These are phyloP conservation scores for Begonia fuchsioides DNA, from an alignment of 306 rosid species.

Conservation along the genomic window DNA sequence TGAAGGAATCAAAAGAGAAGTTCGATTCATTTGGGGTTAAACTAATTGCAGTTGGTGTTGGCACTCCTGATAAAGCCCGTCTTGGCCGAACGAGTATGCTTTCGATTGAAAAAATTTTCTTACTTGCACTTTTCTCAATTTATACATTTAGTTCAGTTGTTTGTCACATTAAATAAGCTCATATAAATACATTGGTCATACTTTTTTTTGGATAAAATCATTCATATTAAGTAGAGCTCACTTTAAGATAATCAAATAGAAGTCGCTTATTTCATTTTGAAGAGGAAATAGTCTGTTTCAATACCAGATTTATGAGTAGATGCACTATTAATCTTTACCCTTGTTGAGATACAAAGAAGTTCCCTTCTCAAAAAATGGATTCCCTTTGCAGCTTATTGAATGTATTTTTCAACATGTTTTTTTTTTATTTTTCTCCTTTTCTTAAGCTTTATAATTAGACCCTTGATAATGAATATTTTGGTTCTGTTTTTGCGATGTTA, in stretches of 20 bases:
- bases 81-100: constrained; percentile 52
- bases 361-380: background rate
- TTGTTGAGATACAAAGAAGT: background rate
- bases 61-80: constrained; percentile 68
- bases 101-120: background rate
- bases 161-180: background rate
- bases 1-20: constrained; percentile 49
- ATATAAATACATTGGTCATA: background rate
- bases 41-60: constrained; percentile 67
- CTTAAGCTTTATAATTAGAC: background rate
- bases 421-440: background rate
- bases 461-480: background rate
- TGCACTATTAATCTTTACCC: background rate
- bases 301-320: background rate
- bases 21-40: constrained; percentile 73
- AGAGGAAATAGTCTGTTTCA: background rate
- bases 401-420: no score
- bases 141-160: background rate
- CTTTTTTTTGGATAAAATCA: background rate
- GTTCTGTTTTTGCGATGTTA: constrained; percentile 11
- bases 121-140: background rate
- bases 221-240: background rate
- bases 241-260: background rate
- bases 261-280: background rate
- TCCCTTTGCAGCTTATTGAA: no score